These are phyloP conservation scores for Clonostachys byssicola DNA, from an alignment of 2,329 filamentous ascomycete species.

Conservation along the genomic window DNA sequence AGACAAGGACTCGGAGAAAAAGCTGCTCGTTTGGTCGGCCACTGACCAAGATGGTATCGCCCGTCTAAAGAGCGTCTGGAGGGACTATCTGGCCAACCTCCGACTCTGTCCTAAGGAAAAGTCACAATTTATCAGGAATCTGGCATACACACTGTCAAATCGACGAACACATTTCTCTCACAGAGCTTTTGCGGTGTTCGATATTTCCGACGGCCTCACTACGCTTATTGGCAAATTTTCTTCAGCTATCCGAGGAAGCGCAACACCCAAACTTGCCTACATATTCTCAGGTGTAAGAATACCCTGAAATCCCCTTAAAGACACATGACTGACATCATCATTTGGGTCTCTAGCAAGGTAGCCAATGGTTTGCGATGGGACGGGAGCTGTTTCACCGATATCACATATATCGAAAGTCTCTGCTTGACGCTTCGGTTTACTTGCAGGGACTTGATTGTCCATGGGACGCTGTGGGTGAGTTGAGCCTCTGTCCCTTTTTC, in stretches of 20 bases:
- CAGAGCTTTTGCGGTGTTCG: constrained; percentile 8
- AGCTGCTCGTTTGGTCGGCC: background rate
- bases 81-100: constrained; percentile 8
- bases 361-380: constrained; percentile 20
- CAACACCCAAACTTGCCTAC: too few species aligned
- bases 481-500: constrained; percentile 12
- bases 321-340: constrained; percentile 26
- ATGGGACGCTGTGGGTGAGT: constrained; percentile 2
- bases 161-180: constrained; percentile 10
- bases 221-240: background rate
- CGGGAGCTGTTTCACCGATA: constrained; percentile 15
- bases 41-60: constrained; percentile 6
- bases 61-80: constrained; percentile 7
- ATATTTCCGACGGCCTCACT: background rate
- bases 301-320: background rate
- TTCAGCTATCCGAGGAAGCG: too few species aligned
- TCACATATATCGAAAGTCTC: constrained; percentile 7
- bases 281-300: too few species aligned
- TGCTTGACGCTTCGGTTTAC: constrained; percentile 8
- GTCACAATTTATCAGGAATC: constrained; percentile 9
- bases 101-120: constrained; percentile 15
- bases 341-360: constrained; percentile 36
- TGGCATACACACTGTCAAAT: constrained; percentile 20
- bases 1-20: too few species aligned
- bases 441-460: background rate